Evolutionary conservation across 1,284 basidiomycete species (phyloP), one percentile per base, ranked within the genome.

Genomic region (Cryptococcus floricola): DNA sequence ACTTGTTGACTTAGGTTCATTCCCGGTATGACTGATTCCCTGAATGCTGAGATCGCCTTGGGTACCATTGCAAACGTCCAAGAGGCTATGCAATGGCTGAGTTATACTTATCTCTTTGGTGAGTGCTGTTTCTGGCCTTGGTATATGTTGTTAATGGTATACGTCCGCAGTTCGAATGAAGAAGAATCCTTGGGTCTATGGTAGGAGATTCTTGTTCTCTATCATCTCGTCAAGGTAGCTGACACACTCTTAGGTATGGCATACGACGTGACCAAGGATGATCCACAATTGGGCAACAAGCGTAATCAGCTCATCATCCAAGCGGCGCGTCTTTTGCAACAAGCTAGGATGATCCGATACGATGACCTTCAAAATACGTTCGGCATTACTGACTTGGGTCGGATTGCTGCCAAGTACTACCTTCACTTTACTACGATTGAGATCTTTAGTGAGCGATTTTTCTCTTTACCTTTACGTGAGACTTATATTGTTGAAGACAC

Each of bases 371-470:
- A 80, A 4, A 87, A 85, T 39, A 78, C 81, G 1, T 86, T 98
- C 57, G 78, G 81, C 3, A 85, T 89, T 61, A 91, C 89, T 13
- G 93, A 97, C 64, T 78, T 97, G 3, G 96, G 96, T 14, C 82
- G 92, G 58, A 95, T 98, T 64, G 94, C 96, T 0, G 92, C 95
- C 2, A 93, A 89, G 71, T 99, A 98, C 77, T 99, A 98, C 77
- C 88, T 99, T 63, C 84, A 88, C 38, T 81, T 91, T 75, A 80
- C 84, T 50, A 94, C 92, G 1, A 87, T 99, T 39, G 91, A 92
- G 71, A 84, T 89, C 4, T 98, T 96, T 81, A 93, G 74, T 75
- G 51, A 61, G 74, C 61, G 6, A 14, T 23, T 1, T 19, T 9
- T 28, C 14, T 9, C n/a, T 8, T 10, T 42, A 1, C 41, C 8